Evolutionary conservation across 768 basidiomycete genomes (phyloP).

Genomic region (Strobilomyces confusus): DNA sequence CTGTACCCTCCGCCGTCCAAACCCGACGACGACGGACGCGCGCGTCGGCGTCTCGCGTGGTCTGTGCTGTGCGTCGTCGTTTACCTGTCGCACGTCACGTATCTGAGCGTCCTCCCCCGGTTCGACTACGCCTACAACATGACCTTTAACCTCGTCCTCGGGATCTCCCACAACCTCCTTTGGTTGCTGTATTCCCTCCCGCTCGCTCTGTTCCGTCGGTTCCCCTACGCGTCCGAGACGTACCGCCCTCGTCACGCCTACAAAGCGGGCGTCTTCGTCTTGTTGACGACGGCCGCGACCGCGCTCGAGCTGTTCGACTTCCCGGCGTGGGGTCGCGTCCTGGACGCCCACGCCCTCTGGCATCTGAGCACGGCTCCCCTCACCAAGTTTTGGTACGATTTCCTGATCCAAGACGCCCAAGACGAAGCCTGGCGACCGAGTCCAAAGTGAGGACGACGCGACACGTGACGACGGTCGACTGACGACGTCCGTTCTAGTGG

Average conservation of each 20-base stretch:
- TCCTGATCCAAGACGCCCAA: slow-evolving; percentile 67
- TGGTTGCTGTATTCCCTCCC: slow-evolving; percentile 74
- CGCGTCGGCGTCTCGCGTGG: slow-evolving; percentile 36
- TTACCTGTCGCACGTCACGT: slow-evolving; percentile 72
- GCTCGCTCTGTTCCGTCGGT: slow-evolving; percentile 47
- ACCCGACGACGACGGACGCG: slow-evolving; percentile 20
- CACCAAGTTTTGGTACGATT: slow-evolving; percentile 79
- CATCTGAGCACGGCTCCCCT: slow-evolving; percentile 82
- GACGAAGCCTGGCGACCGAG: slow-evolving; percentile 64
- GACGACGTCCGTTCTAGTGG: slow-evolving; percentile 13
- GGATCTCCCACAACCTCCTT: slow-evolving; percentile 71
- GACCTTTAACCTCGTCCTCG: slow-evolving; percentile 72
- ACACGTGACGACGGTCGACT: slow-evolving; percentile 1
- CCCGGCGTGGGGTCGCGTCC: slow-evolving; percentile 63
- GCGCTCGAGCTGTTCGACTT: slow-evolving; percentile 90
- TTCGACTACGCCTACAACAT: slow-evolving; percentile 97
- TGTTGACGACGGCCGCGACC: slow-evolving; percentile 69
- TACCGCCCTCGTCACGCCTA: slow-evolving; percentile 56
- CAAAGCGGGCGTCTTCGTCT: slow-evolving; percentile 58
- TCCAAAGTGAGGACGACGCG: slow-evolving; percentile 24
- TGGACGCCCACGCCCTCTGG: slow-evolving; percentile 95
- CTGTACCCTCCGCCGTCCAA: slow-evolving; percentile 49
- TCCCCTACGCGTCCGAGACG: slow-evolving; percentile 47
- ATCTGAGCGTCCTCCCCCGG: slow-evolving; percentile 68
- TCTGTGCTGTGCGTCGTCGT: slow-evolving; percentile 47